phyloP scores from a whole-genome alignment of 2,329 filamentous ascomycete genomes.

The Aspergillus fischeri region DNA sequence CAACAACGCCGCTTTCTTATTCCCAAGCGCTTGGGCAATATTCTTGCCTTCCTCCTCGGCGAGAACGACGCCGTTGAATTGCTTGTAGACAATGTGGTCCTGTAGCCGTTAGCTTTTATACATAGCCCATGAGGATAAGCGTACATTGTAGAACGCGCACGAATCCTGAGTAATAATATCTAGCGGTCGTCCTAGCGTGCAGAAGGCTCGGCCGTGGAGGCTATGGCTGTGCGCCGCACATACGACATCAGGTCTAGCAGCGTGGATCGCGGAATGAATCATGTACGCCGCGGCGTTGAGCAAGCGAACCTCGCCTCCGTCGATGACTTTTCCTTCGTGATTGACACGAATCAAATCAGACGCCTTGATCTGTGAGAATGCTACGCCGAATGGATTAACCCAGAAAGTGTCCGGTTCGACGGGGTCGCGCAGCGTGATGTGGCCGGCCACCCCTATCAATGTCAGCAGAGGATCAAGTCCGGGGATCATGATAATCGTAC shows the following conservation, averaged over 20 bases:
- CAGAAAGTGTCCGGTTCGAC: slow-evolving; percentile 59
- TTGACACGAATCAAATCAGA: slow-evolving; percentile 67
- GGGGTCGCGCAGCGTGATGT: slow-evolving; percentile 60
- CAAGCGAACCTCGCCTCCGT: slow-evolving; percentile 50
- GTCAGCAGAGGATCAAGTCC: not conserved
- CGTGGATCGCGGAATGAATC: slow-evolving; percentile 53
- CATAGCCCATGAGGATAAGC: not conserved
- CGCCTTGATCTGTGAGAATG: slow-evolving; percentile 59
- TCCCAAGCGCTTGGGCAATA: slow-evolving; percentile 47
- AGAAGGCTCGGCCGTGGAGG: slow-evolving; percentile 47
- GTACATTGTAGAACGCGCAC: slow-evolving; percentile 43
- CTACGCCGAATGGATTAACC: slow-evolving; percentile 64
- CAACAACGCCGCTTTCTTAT: slow-evolving; percentile 50
- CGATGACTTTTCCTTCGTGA: slow-evolving; percentile 58
- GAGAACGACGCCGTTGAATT: slow-evolving; percentile 52
- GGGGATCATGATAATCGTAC: slow-evolving; percentile 7
- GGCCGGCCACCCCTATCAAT: slow-evolving; percentile 53
- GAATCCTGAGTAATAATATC: slow-evolving; percentile 46
- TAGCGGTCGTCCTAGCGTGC: slow-evolving; percentile 37
- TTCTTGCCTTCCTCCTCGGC: slow-evolving; percentile 51
- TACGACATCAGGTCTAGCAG: slow-evolving; percentile 51
- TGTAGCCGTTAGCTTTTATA: slow-evolving; percentile 6
- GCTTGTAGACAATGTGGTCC: slow-evolving; percentile 51
- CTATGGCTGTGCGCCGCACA: slow-evolving; percentile 55
- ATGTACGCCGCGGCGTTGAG: slow-evolving; percentile 50